Evolutionary conservation across 2,329 filamentous ascomycete species (phyloP).

Genomic region (Talaromyces sp.): DNA sequence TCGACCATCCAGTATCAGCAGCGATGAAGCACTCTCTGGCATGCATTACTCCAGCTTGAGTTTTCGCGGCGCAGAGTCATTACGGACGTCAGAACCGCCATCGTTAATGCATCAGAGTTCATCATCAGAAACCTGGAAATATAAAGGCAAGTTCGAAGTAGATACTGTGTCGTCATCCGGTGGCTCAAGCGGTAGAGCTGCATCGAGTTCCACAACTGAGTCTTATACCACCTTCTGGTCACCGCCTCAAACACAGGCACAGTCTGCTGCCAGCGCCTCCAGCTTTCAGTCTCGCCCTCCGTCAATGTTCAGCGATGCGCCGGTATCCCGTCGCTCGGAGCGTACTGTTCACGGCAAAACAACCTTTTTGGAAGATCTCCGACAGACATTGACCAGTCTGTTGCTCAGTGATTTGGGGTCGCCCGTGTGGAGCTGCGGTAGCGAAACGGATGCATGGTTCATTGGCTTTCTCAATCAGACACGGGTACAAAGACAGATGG

Average conservation of each 20-base stretch:
- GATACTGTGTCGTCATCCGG: slow-evolving; percentile 53
- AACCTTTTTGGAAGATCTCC: slow-evolving; percentile 70
- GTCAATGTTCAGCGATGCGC: slow-evolving; percentile 38
- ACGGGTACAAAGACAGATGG: slow-evolving; percentile 39
- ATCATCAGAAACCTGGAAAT: slow-evolving; percentile 61
- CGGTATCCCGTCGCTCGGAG: slow-evolving; percentile 29
- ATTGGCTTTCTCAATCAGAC: slow-evolving; percentile 47
- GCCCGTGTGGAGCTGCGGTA: slow-evolving; percentile 78
- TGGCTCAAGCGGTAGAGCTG: slow-evolving; percentile 62
- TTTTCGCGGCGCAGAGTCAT: slow-evolving; percentile 27
- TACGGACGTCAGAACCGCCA: slow-evolving; percentile 30
- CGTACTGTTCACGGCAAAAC: slow-evolving; percentile 61
- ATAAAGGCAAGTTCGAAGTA: slow-evolving; percentile 53
- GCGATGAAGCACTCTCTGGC: slow-evolving; percentile 36
- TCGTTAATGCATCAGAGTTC: slow-evolving; percentile 56
- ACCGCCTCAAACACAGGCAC: slow-evolving; percentile 65
- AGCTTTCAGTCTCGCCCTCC: slow-evolving; percentile 48
- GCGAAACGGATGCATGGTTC: slow-evolving; percentile 91
- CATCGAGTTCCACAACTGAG: slow-evolving; percentile 65
- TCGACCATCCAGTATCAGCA: slow-evolving; percentile 41
- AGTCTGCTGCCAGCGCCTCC: slow-evolving; percentile 59
- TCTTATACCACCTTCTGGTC: slow-evolving; percentile 84
- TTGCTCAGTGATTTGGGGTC: slow-evolving; percentile 85
- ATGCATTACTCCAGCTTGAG: slow-evolving; percentile 23
- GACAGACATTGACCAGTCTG: slow-evolving; percentile 74